Evolutionary conservation across 2,329 filamentous ascomycete species (phyloP), one percentile per base, ranked within the genome.

Genomic region (Volutella citrinella): DNA sequence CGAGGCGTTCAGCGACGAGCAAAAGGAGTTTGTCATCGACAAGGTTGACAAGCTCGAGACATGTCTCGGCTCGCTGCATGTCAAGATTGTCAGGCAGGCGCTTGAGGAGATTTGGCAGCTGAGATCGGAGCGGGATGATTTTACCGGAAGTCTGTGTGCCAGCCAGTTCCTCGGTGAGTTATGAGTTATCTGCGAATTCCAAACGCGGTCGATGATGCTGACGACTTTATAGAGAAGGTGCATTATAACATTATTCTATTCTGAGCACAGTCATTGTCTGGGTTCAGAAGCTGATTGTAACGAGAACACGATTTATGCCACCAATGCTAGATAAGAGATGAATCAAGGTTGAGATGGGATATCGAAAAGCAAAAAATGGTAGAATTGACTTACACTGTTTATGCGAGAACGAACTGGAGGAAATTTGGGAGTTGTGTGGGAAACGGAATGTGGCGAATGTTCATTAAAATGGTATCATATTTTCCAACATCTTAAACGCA

Each of bases 221-320:
- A 5, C 4, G 2, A 4, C 12, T 3, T 4, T 9, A 2, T 6
- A 56, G 53, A 48, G 15, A 42, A 41, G 11, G 7, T 56, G 5
- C 43, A 45, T 21, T 56, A 56, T 18, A 56, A 52, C 13, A 56
- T 56, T 20, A 48, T 56, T 13, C 16, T 56, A 4, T 56, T 56
- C 23, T 54, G 24, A 36, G n/a, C n/a, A n/a, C n/a, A n/a, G n/a
- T n/a, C n/a, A n/a, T n/a, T n/a, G n/a, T n/a, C n/a, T n/a, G n/a
- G n/a, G n/a, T n/a, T n/a, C n/a, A n/a, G n/a, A n/a, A n/a, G n/a
- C n/a, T n/a, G n/a, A n/a, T n/a, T n/a, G n/a, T n/a, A n/a, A n/a
- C n/a, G n/a, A n/a, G n/a, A n/a, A n/a, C n/a, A n/a, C n/a, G n/a
- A n/a, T n/a, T n/a, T n/a, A n/a, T n/a, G n/a, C n/a, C n/a, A n/a